Conservation (phyloP, 2,329 filamentous ascomycete genomes). For the Rhexocercosporidium sp. region DNA sequence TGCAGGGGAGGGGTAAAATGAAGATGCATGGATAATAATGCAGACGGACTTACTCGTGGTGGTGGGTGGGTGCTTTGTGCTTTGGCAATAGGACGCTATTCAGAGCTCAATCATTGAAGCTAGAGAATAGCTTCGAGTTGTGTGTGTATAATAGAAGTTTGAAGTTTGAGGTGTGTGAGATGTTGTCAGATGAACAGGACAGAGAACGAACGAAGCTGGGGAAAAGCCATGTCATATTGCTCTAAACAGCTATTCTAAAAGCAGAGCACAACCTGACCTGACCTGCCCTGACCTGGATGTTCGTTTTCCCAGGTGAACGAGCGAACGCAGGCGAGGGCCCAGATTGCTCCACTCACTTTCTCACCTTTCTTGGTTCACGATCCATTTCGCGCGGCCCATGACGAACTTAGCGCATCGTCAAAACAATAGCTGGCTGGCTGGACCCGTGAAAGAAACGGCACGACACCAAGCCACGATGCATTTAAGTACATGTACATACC, state of each 20-base stretch:
- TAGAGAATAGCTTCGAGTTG: background rate
- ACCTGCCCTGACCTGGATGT: background rate
- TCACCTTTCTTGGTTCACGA: slow-evolving; percentile 6
- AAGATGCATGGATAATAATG: slow-evolving; percentile 16
- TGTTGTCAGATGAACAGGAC: background rate
- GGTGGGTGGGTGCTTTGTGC: background rate
- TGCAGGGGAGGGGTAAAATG: slow-evolving; percentile 15
- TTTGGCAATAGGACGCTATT: slow-evolving; percentile 14
- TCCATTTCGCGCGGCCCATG: background rate
- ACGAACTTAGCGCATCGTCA: background rate
- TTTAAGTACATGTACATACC: too few relatives aligned
- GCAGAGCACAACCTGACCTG: background rate
- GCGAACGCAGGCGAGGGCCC: background rate
- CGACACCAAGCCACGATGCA: background rate
- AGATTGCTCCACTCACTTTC: background rate
- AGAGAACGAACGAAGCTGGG: background rate
- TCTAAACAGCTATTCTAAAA: slow-evolving; percentile 1
- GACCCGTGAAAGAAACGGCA: background rate
- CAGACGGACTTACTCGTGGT: slow-evolving; percentile 21
- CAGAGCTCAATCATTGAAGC: slow-evolving; percentile 36
- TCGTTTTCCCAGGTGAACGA: background rate
- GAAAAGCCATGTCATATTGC: slow-evolving; percentile 3
- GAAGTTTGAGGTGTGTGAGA: slow-evolving; percentile 5
- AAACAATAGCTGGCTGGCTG: background rate
- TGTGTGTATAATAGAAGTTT: background rate